Evolutionary conservation across 306 rosid species (phyloP), one percentile per base, ranked within the genome.

Genomic region (Sesbania bispinosa): DNA sequence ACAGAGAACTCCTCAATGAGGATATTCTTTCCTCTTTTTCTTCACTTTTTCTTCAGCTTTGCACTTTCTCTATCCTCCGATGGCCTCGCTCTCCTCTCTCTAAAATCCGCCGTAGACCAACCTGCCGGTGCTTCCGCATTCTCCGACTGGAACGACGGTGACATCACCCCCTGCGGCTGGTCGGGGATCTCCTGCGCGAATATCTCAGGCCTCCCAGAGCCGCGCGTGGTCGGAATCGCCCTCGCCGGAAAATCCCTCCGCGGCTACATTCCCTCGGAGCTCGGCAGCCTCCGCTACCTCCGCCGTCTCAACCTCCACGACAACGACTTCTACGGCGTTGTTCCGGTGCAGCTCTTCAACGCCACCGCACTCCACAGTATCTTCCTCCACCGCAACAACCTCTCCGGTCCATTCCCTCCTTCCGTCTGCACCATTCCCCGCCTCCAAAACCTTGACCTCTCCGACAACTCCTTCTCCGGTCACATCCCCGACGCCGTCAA

Each of bases 231-330:
- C 19, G 97, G 99, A 0, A 77, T 95, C 23, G 79, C 93, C 0
- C 79, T 95, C 0, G 77, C 99, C 68, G 92, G 89, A 0, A 91
- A 78, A 76, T 82, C 72, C n/a, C 92, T 95, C 52, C 85, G 87
- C 6, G 99, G 97, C 0, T 95, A 95, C 23, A 78, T 95, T 8
- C 96, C 99, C 1, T 95, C 99, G 5, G 99, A 91, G 80, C 96
- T 95, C 1, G 97, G 97, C 0, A 84, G 70, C 1, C 77, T 95
- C 8, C 77, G 72, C 1, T 91, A 77, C 38, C 97, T 95, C 67
- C 96, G 97, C 20, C 95, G 99, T 1, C 90, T 95, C 26, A 95
- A 95, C 60, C 84, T 95, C 35, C 99, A 92, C 32, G 80, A 38
- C 75, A 95, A 95, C 47, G 82, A 71, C 21, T 88, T 95, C 84